Percentiles rank a stretch among this genome's conserved stretches.
Evolutionary conservation across 1,139 yeast species (phyloP).

Genomic region (Blastobotrys arbuscula): DNA sequence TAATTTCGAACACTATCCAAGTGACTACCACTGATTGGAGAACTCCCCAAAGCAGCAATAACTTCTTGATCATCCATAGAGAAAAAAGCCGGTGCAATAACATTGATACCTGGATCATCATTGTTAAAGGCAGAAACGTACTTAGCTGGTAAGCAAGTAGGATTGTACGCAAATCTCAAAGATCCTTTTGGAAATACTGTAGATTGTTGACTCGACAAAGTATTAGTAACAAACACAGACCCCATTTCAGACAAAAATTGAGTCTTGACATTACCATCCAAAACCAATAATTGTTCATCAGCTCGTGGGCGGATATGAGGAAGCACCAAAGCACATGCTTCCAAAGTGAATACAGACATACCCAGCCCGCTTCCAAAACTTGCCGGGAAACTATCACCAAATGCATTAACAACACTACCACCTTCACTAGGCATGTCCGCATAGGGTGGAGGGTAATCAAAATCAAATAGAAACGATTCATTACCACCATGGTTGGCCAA

Average conservation of each 20-base stretch:
- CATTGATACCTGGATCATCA: slow-evolving; percentile 24
- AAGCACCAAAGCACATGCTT: slow-evolving; percentile 23
- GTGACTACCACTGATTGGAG: slow-evolving; percentile 14
- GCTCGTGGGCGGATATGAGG: slow-evolving; percentile 26
- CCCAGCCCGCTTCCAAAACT: slow-evolving; percentile 20
- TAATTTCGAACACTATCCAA: slow-evolving; percentile 14
- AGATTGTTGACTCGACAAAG: slow-evolving; percentile 16
- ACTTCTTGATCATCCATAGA: slow-evolving; percentile 15
- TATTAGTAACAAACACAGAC: slow-evolving; percentile 17
- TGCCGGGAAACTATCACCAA: slow-evolving; percentile 24
- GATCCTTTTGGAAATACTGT: slow-evolving; percentile 23
- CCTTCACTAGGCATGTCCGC: slow-evolving; percentile 17
- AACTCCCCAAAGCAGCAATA: slow-evolving; percentile 16
- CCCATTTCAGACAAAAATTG: slow-evolving; percentile 22
- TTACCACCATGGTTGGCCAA: slow-evolving; percentile 17
- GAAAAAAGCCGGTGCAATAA: slow-evolving; percentile 19
- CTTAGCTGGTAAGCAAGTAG: slow-evolving; percentile 20
- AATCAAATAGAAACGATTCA: slow-evolving; percentile 23
- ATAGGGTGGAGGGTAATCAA: slow-evolving; percentile 20
- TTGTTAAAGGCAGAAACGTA: slow-evolving; percentile 19
- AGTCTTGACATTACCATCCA: slow-evolving; percentile 20
- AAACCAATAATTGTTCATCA: slow-evolving; percentile 21
- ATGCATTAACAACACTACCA: slow-evolving; percentile 22
- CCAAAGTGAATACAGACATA: slow-evolving; percentile 18
- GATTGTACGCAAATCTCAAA: slow-evolving; percentile 21